Evolutionary conservation across 176 grass and related monocot genomes (phyloP).

Genomic region (Zoysia japonica): DNA sequence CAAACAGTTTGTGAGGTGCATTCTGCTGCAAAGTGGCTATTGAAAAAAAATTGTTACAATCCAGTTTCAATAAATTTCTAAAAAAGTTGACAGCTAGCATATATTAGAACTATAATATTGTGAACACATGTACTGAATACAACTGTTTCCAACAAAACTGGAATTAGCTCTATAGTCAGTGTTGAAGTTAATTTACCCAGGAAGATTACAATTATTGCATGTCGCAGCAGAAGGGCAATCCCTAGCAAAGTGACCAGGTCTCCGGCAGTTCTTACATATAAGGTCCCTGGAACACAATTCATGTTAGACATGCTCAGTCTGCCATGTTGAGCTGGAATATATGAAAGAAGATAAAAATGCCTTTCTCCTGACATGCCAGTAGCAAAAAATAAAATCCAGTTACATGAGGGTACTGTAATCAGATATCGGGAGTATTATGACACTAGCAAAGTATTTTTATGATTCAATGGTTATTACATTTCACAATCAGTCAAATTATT

Average conservation of each 20-base stretch:
- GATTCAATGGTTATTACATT: slow-evolving; percentile 2
- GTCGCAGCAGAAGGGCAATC: slow-evolving; percentile 70
- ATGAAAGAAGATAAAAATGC: neutral
- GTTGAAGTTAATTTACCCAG: slow-evolving; percentile 57
- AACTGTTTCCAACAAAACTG: slow-evolving; percentile 1
- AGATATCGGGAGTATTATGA: neutral
- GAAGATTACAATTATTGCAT: slow-evolving; percentile 84
- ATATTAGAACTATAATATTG: neutral
- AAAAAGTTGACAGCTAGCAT: slow-evolving; percentile 22
- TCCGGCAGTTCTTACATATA: slow-evolving; percentile 86
- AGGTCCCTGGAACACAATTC: slow-evolving; percentile 57
- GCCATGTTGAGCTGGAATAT: slow-evolving; percentile 13
- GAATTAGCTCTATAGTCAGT: slow-evolving; percentile 19
- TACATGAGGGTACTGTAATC: neutral
- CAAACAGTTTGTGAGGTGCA: slow-evolving; percentile 76
- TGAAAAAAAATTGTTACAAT: neutral
- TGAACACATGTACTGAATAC: slow-evolving; percentile 2
- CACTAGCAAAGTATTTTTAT: neutral
- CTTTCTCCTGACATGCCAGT: neutral
- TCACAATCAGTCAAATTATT: slow-evolving; percentile 14
- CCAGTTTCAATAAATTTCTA: slow-evolving; percentile 23
- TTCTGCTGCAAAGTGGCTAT: slow-evolving; percentile 77
- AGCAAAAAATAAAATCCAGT: slow-evolving; percentile 14
- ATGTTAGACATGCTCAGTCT: slow-evolving; percentile 18
- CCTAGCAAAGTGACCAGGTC: slow-evolving; percentile 81